A percentile compares a stretch with the other conserved stretches of the same genome.
phyloP scores from a whole-genome alignment of 2,329 filamentous ascomycete genomes.

The Hymenoscyphus albidus region DNA sequence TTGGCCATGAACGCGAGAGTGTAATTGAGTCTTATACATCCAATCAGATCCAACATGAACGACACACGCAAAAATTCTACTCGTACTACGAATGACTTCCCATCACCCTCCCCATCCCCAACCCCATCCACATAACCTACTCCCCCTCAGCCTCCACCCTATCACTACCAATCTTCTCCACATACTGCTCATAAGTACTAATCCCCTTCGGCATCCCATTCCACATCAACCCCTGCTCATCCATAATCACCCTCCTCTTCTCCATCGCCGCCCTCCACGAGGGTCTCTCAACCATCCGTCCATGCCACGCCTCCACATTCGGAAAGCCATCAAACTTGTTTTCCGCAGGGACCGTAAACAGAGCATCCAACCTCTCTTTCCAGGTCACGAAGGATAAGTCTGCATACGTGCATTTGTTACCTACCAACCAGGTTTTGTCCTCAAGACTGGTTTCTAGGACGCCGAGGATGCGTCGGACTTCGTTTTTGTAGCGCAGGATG shows the following conservation, averaged over 20 bases:
- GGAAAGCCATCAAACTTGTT: conserved; percentile 1
- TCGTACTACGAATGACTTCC: too few species aligned
- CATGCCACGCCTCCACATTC: conserved; percentile 11
- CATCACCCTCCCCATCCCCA: not conserved
- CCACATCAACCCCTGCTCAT: conserved; percentile 6
- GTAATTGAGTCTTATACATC: too few species aligned
- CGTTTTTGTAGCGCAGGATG: conserved; percentile 41
- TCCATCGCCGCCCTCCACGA: conserved; percentile 9
- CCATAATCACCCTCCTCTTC: conserved; percentile 3
- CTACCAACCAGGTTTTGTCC: conserved; percentile 36
- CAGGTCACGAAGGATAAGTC: conserved; percentile 28
- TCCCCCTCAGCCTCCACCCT: not conserved
- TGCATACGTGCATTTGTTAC: conserved; percentile 37
- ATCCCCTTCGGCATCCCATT: conserved; percentile 14
- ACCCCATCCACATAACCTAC: not conserved
- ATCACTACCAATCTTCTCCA: conserved; percentile 7
- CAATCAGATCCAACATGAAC: too few species aligned
- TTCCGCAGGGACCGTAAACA: not conserved
- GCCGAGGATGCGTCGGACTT: conserved; percentile 33
- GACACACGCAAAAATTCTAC: too few species aligned
- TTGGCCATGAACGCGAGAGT: too few species aligned
- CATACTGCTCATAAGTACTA: conserved; percentile 8
- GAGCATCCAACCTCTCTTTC: conserved; percentile 2
- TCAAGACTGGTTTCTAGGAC: conserved; percentile 41
- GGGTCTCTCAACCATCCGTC: conserved; percentile 1